A percentile compares a stretch with the other conserved stretches of the same genome.
Evolutionary conservation across 148 eudicot species (phyloP).

Genomic region (Salicornia ramosissima): DNA sequence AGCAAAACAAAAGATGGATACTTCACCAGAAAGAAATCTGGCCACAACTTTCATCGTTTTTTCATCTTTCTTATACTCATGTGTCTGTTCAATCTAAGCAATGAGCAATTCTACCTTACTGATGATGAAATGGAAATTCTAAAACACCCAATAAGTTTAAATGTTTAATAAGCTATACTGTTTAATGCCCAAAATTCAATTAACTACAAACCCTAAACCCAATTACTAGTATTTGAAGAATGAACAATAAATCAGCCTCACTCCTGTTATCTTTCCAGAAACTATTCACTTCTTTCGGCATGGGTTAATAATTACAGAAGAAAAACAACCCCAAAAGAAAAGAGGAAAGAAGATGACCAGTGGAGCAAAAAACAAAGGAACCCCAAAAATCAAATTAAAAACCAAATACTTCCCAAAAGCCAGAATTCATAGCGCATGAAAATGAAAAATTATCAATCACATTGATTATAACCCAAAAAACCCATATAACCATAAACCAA

Average conservation of each 20-base stretch:
- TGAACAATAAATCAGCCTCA: background rate
- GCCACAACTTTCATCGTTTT: background rate
- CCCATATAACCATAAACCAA: constrained; percentile 15
- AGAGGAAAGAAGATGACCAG: background rate
- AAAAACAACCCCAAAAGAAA: background rate
- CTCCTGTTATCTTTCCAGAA: background rate
- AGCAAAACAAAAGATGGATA: background rate
- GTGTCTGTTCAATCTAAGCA: background rate
- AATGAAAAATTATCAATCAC: background rate
- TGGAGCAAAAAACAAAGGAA: background rate
- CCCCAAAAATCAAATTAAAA: background rate
- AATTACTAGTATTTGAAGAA: background rate
- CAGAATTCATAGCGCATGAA: background rate
- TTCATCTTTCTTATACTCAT: background rate
- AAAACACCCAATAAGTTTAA: background rate
- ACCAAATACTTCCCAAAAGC: background rate
- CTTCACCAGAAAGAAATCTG: background rate
- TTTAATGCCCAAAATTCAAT: background rate
- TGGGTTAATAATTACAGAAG: background rate
- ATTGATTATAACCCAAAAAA: background rate
- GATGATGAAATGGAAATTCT: background rate
- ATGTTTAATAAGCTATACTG: background rate
- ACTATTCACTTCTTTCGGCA: background rate
- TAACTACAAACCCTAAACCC: background rate
- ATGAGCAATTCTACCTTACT: background rate